A percentile compares a stretch with the other conserved stretches of the same genome.
Conservation (phyloP, 2,329 filamentous ascomycete species). For the Fusarium hostae region DNA sequence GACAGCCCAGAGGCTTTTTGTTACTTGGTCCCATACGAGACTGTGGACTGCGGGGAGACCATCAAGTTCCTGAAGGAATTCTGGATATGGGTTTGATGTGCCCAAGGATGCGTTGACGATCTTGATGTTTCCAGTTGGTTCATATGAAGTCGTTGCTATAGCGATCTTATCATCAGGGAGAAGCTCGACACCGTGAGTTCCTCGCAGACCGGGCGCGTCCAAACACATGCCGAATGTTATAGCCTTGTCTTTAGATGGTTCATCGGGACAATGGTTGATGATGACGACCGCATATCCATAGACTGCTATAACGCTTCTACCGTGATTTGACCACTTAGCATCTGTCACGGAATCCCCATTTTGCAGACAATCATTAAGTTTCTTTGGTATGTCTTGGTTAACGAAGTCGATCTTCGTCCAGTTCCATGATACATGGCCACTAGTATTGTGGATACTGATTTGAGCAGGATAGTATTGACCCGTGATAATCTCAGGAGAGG, state of each 20-base stretch:
- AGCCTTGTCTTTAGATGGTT: not conserved
- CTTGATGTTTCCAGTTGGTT: not conserved
- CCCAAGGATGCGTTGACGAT: not conserved
- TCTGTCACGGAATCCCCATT: not conserved
- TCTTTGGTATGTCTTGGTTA: not conserved
- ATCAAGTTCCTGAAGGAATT: not conserved
- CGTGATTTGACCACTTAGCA: not conserved
- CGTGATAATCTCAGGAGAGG: not conserved
- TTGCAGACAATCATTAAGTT: not conserved
- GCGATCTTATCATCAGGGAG: not conserved
- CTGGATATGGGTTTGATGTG: not conserved
- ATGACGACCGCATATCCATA: not conserved
- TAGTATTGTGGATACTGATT: not conserved
- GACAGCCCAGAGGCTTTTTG: not conserved
- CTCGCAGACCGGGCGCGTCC: not conserved
- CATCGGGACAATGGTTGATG: not conserved
- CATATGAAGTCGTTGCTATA: not conserved
- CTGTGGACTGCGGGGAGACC: not conserved
- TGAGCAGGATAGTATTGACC: not conserved
- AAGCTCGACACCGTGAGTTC: not conserved
- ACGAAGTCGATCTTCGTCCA: not conserved
- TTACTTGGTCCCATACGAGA: not conserved
- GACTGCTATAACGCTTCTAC: not conserved
- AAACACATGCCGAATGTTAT: not conserved
- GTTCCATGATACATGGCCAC: accelerated